These are phyloP conservation scores for Penicillium freii DNA, from an alignment of 2,329 filamentous ascomycete genomes.

Conservation along the genomic window DNA sequence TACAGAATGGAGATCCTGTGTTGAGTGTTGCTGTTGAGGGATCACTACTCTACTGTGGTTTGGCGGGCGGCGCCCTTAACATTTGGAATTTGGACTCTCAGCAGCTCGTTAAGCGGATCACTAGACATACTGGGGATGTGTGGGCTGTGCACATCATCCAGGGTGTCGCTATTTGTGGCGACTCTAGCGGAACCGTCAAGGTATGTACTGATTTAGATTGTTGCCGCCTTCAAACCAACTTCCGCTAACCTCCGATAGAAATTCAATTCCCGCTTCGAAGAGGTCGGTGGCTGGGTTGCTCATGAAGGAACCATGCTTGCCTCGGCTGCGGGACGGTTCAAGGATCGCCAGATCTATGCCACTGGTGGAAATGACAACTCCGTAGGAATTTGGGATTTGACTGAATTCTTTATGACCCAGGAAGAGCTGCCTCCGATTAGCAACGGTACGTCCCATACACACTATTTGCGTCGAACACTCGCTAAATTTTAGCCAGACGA, in stretches of 20 bases:
- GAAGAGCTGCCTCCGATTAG: constrained; percentile 51
- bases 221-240: not conserved
- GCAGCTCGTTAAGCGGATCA: constrained; percentile 84
- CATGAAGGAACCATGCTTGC: constrained; percentile 85
- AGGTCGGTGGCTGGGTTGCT: constrained; percentile 73
- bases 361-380: constrained; percentile 92
- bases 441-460: constrained; percentile 48
- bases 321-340: constrained; percentile 70
- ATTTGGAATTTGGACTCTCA: constrained; percentile 96
- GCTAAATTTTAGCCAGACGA: constrained; percentile 47
- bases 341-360: constrained; percentile 77
- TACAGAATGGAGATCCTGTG: constrained; percentile 64
- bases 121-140: constrained; percentile 75
- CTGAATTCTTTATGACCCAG: constrained; percentile 52
- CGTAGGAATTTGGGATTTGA: constrained; percentile 83
- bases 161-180: constrained; percentile 81
- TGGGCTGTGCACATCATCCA: constrained; percentile 83
- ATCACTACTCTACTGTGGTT: constrained; percentile 88
- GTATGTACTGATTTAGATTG: constrained; percentile 51
- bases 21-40: constrained; percentile 83
- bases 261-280: constrained; percentile 80
- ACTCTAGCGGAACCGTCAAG: constrained; percentile 82
- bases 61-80: constrained; percentile 82
- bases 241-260: constrained; percentile 45
- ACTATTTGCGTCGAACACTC: not conserved